Evolutionary conservation across 2,329 filamentous ascomycete genomes (phyloP).

Genomic region (Dryadomyces quercus-mongolicae): DNA sequence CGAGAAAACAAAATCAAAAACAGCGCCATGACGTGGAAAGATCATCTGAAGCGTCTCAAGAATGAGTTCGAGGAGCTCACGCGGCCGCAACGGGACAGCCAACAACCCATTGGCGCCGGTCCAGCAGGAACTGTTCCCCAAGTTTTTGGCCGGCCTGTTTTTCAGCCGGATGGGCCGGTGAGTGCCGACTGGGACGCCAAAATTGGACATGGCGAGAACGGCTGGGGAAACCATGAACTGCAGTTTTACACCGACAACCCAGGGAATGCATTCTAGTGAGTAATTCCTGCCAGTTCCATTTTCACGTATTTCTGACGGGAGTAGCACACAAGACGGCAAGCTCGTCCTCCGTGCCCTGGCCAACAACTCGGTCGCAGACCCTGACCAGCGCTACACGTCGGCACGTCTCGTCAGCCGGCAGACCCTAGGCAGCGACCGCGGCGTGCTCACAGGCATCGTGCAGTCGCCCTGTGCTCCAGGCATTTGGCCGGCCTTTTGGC

Average conservation of each 20-base stretch:
- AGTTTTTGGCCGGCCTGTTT: neutral
- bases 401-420: constrained; percentile 7
- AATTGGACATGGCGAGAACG: constrained; percentile 4
- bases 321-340: constrained; percentile 3
- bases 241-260: constrained; percentile 3
- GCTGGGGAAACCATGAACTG: constrained; percentile 8
- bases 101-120: neutral
- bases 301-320: neutral
- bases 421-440: constrained; percentile 6
- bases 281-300: neutral
- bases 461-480: constrained; percentile 5
- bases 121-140: neutral
- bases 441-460: constrained; percentile 3
- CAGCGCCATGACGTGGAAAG: constrained; percentile 5
- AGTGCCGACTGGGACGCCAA: constrained; percentile 6
- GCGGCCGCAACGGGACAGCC: neutral
- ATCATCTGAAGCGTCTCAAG: constrained; percentile 4
- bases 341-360: constrained; percentile 5
- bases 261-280: constrained; percentile 5
- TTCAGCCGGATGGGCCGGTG: neutral
- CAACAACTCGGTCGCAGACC: neutral
- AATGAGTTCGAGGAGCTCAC: neutral
- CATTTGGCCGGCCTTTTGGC: constrained; percentile 22
- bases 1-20: no score
- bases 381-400: constrained; percentile 4